These are phyloP conservation scores for Salix purpurea DNA, from an alignment of 345 rosid genomes.

Conservation along the genomic window DNA sequence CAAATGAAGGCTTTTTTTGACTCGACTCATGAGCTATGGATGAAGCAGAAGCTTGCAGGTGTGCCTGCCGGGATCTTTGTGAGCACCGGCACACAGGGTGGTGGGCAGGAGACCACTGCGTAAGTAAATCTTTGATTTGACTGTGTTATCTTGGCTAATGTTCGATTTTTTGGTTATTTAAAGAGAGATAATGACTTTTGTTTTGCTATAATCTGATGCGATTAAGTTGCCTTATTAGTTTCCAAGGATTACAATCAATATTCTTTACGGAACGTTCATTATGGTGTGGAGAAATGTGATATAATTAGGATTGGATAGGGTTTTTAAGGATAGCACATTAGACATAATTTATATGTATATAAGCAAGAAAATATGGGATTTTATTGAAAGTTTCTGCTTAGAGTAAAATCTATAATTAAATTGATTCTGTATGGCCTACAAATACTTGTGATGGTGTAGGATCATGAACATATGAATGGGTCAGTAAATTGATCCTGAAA, in stretches of 20 bases:
- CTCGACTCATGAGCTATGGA: conserved; percentile 59
- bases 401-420: not conserved
- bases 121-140: not conserved
- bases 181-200: not conserved
- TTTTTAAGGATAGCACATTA: not conserved
- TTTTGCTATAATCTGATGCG: not conserved
- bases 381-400: not conserved
- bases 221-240: not conserved
- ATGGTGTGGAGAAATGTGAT: not conserved
- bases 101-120: conserved; percentile 34
- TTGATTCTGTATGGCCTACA: not conserved
- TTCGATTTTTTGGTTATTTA: not conserved
- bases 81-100: conserved; percentile 69
- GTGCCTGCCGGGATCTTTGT: conserved; percentile 42
- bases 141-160: not conserved
- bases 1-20: conserved; percentile 79
- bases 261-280: not conserved
- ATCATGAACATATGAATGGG: not conserved
- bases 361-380: not conserved
- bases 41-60: conserved; percentile 36
- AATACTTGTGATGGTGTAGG: not conserved
- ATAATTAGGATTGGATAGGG: not conserved
- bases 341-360: not conserved
- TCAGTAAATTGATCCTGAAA: not conserved
- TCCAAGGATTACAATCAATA: not conserved